Evolutionary conservation across 371 early-diverging fungal genomes (phyloP), one percentile per base, ranked within the genome.

Genomic region (Mucor racemosus): DNA sequence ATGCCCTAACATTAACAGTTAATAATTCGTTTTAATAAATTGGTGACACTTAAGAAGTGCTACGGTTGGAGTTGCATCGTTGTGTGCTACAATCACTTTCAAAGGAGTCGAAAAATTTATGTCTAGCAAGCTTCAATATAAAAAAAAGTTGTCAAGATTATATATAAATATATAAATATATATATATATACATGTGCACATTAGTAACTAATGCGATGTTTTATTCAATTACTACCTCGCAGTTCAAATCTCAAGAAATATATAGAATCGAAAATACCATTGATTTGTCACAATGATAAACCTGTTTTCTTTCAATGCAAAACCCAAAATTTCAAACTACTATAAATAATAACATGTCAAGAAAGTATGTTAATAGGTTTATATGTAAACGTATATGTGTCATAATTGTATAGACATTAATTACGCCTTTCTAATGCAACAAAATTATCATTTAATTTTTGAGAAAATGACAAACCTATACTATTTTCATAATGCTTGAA

Each of bases 361-460:
- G 42, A 41, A 41, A 41, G 42, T 42, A 15, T 42, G 42, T 42
- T 42, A 42, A 42, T 42, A 42, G 42, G 42, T 42, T 42, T 15
- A n/a, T 42, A 42, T 42, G 42, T 15, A 42, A 15, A 42, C 5
- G n/a, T 14, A 4, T 42, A 15, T n/a, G 3, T 26, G 26, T 26
- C 26, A 26, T 26, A 26, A 26, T 26, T 1, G 3, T 26, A 26
- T 26, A 26, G 26, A 26, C 15, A 42, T 42, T 42, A 15, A 42
- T 42, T 42, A 42, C 42, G 42, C 42, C 42, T 42, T 42, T 42
- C 42, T 42, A 42, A 42, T 15, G 42, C 42, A 42, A 42, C 42
- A 42, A 42, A 42, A 42, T 15, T n/a, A 42, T 42, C 42, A 41
- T 41, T 41, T 14, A 10, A 13, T 41, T 26, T 26, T 26, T 26